A percentile compares a stretch with the other conserved stretches of the same genome.
These are phyloP conservation scores for Pezicula radicicola DNA, from an alignment of 2,329 filamentous ascomycete species.

Conservation along the genomic window DNA sequence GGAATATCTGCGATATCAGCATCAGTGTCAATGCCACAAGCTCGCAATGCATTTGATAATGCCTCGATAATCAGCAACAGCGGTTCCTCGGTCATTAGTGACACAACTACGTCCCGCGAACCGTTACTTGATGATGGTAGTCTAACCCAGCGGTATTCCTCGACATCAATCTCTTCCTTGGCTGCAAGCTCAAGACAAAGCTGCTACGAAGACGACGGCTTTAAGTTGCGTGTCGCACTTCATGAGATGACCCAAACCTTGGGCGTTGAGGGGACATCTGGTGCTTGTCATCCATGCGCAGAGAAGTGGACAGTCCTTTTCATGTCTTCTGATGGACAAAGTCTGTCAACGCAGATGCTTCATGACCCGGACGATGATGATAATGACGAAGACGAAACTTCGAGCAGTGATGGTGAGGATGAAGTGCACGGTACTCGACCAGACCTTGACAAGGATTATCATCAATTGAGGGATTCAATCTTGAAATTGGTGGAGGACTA, in stretches of 20 bases:
- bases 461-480: constrained; percentile 77
- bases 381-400: constrained; percentile 64
- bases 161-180: constrained; percentile 39
- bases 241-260: constrained; percentile 69
- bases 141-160: constrained; percentile 52
- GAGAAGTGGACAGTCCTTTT: constrained; percentile 84
- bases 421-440: constrained; percentile 50
- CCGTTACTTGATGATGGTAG: constrained; percentile 56
- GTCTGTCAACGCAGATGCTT: constrained; percentile 67
- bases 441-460: constrained; percentile 75
- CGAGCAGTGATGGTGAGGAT: constrained; percentile 58
- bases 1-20: constrained; percentile 68
- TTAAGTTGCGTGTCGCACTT: constrained; percentile 62
- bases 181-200: constrained; percentile 41
- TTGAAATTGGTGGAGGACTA: constrained; percentile 79
- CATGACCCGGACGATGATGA: constrained; percentile 66
- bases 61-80: constrained; percentile 71
- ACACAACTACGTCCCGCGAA: constrained; percentile 63
- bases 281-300: constrained; percentile 72
- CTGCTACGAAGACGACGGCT: constrained; percentile 62
- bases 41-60: constrained; percentile 53
- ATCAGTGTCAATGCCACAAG: constrained; percentile 61
- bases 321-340: constrained; percentile 69
- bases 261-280: constrained; percentile 61
- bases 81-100: constrained; percentile 69